These are phyloP conservation scores for Aspergillus steynii DNA, from an alignment of 495 filamentous ascomycete genomes.

Conservation along the genomic window DNA sequence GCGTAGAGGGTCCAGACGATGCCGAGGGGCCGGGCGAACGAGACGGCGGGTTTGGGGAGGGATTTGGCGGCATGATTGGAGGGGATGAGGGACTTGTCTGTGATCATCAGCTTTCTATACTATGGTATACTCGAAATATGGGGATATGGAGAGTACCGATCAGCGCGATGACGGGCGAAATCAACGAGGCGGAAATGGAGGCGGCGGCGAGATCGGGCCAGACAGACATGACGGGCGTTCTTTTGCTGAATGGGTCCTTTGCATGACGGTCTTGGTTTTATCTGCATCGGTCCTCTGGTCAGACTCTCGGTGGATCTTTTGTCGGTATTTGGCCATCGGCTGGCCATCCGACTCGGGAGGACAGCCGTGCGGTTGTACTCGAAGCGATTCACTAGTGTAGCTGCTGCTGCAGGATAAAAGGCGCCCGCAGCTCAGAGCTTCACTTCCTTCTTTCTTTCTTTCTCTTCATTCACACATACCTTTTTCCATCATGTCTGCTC, in stretches of 20 bases:
- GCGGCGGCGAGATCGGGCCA: constrained; percentile 20
- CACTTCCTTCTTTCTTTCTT: background rate
- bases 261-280: no score
- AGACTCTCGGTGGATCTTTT: no score
- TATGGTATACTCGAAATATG: background rate
- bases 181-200: constrained; percentile 29
- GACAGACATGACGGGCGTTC: background rate
- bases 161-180: constrained; percentile 33
- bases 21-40: constrained; percentile 26
- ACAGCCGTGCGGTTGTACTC: no score
- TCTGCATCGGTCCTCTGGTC: no score
- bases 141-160: constrained; percentile 27
- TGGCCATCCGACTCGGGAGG: no score
- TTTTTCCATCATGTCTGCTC: background rate
- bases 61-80: constrained; percentile 22
- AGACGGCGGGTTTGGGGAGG: constrained; percentile 25
- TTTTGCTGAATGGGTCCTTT: no score
- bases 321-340: no score
- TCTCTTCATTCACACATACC: background rate
- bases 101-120: background rate
- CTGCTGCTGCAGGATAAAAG: no score
- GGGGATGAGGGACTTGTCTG: constrained; percentile 13
- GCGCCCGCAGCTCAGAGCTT: no score
- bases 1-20: constrained; percentile 35
- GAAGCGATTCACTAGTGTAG: no score